A percentile compares a stretch with the other conserved stretches of the same genome.
phyloP scores from a whole-genome alignment of 371 early-diverging fungal species.

The Cokeromyces recurvatus region DNA sequence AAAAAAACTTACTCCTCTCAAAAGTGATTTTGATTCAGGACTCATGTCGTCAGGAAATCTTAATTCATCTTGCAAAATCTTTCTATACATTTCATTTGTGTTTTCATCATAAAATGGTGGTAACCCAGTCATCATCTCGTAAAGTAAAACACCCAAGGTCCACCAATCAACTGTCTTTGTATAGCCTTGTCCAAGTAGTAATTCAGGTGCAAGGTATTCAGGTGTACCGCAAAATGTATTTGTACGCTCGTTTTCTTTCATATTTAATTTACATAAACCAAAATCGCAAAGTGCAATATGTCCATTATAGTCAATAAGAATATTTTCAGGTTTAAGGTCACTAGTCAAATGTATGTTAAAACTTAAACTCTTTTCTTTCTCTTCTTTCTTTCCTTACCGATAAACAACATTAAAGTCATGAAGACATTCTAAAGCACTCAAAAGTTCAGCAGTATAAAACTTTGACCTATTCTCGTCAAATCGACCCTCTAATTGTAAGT shows the following conservation, averaged over 20 bases:
- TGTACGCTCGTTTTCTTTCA: slow-evolving; percentile 91
- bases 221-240: slow-evolving; percentile 99
- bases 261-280: slow-evolving; percentile 94
- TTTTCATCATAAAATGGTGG: slow-evolving; percentile 97
- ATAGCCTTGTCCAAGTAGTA: slow-evolving; percentile 90
- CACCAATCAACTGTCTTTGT: slow-evolving; percentile 97
- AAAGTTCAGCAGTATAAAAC: slow-evolving; percentile 72
- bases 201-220: slow-evolving; percentile 98
- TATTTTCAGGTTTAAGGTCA: slow-evolving; percentile 96
- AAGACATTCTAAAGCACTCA: slow-evolving; percentile 82
- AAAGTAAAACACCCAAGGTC: slow-evolving; percentile 95
- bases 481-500: slow-evolving; percentile 76
- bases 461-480: slow-evolving; percentile 64
- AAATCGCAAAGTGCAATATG: slow-evolving; percentile 98
- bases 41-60: slow-evolving; percentile 83
- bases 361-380: not conserved
- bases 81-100: slow-evolving; percentile 93
- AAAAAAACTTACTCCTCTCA: slow-evolving; percentile 53
- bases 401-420: slow-evolving; percentile 88
- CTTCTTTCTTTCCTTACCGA: slow-evolving; percentile 43
- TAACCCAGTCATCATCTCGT: slow-evolving; percentile 93
- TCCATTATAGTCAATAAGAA: slow-evolving; percentile 90
- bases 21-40: slow-evolving; percentile 66
- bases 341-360: slow-evolving; percentile 35
- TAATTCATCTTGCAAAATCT: slow-evolving; percentile 84